These are phyloP conservation scores for Debaryomycetaceae sp. DNA, from an alignment of 1,139 yeast species.

Conservation along the genomic window DNA sequence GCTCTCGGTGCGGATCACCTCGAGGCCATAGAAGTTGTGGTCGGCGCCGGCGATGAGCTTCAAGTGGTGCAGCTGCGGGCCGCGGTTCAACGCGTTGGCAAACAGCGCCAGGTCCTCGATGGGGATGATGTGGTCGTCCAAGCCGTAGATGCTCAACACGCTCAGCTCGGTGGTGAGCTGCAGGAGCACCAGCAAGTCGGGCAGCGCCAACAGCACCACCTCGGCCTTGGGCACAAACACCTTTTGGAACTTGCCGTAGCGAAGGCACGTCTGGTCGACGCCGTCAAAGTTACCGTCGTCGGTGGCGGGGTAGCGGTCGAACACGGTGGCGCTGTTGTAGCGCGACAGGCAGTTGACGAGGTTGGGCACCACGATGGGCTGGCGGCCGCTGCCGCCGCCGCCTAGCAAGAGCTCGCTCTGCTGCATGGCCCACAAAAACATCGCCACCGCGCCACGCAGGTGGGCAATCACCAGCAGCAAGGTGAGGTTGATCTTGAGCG, in stretches of 20 bases:
- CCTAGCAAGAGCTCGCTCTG: constrained; percentile 33
- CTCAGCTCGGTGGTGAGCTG: constrained; percentile 44
- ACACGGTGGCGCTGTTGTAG: constrained; percentile 35
- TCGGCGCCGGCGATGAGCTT: constrained; percentile 65
- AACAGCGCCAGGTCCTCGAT: constrained; percentile 55
- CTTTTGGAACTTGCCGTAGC: constrained; percentile 46
- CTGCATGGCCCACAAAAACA: constrained; percentile 63
- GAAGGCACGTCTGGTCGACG: constrained; percentile 24
- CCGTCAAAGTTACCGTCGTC: constrained; percentile 16
- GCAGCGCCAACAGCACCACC: constrained; percentile 46
- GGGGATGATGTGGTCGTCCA: constrained; percentile 63
- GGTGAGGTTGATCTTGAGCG: constrained; percentile 35
- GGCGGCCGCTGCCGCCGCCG: too few relatives aligned
- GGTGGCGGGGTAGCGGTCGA: constrained; percentile 27
- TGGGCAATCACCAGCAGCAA: constrained; percentile 64
- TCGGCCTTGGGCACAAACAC: constrained; percentile 50
- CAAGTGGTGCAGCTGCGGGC: constrained; percentile 50
- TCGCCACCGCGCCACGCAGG: constrained; percentile 77
- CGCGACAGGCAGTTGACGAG: constrained; percentile 73
- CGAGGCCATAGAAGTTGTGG: constrained; percentile 68
- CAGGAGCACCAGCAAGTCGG: constrained; percentile 42
- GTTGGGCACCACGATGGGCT: constrained; percentile 47
- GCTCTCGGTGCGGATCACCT: constrained; percentile 24
- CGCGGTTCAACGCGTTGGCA: constrained; percentile 52
- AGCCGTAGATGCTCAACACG: constrained; percentile 70